Evolutionary conservation across 164 flowering plant species (phyloP).

Genomic region (Sedum album): DNA sequence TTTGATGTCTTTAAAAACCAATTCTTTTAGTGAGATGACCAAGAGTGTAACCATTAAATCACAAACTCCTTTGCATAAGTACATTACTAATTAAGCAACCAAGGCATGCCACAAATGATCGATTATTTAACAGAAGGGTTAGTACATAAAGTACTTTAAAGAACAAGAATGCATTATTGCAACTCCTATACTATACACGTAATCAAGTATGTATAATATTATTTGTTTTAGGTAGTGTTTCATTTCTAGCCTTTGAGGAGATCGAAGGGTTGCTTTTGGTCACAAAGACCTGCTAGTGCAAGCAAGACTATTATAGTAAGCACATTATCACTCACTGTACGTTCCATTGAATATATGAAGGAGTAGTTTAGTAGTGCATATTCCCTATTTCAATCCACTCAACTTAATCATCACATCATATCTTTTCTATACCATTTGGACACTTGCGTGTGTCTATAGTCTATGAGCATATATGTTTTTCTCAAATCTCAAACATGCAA

Average conservation of each 20-base stretch:
- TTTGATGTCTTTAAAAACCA: too few species aligned
- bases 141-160: neutral
- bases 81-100: too few species aligned
- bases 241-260: neutral
- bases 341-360: neutral
- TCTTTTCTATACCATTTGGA: neutral
- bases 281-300: neutral
- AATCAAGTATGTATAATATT: neutral
- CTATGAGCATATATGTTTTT: neutral
- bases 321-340: neutral
- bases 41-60: too few species aligned
- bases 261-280: neutral
- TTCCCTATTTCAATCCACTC: constrained; percentile 1
- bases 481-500: neutral
- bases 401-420: constrained; percentile 1
- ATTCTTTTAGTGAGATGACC: too few species aligned
- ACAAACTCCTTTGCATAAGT: too few species aligned
- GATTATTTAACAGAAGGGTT: neutral
- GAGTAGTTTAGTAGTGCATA: neutral
- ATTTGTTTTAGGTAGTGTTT: neutral
- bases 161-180: neutral
- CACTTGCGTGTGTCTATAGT: neutral
- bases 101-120: neutral
- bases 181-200: neutral
- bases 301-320: neutral